A percentile compares a stretch with the other conserved stretches of the same genome.
phyloP scores from a whole-genome alignment of 495 filamentous ascomycete genomes.

The Aspergillus campestris region DNA sequence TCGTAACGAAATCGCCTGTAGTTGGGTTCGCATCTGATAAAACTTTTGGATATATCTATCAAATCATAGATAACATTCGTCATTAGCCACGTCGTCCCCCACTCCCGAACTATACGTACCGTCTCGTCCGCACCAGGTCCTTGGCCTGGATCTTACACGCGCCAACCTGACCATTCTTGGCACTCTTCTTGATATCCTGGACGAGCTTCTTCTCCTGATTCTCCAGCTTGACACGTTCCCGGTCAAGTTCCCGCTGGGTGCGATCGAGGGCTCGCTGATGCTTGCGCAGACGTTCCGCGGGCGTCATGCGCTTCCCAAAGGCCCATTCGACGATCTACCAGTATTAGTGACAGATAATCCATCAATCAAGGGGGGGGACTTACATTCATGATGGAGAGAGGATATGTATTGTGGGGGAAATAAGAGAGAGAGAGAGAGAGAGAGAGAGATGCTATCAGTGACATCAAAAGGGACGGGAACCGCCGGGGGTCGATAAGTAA shows the following conservation, averaged over 20 bases:
- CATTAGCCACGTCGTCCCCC: background rate
- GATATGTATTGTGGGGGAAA: too few species aligned
- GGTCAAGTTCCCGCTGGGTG: conserved; percentile 90
- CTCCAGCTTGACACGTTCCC: conserved; percentile 88
- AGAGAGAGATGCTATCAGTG: too few species aligned
- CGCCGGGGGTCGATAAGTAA: too few species aligned
- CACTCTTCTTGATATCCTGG: conserved; percentile 91
- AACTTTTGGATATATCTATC: conserved; percentile 92
- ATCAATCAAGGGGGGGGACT: conserved; percentile 16
- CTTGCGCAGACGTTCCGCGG: conserved; percentile 90
- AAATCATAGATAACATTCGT: background rate
- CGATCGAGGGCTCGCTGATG: conserved; percentile 95
- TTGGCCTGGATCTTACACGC: conserved; percentile 97
- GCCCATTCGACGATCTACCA: conserved; percentile 91
- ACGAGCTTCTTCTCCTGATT: conserved; percentile 98
- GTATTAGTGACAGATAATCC: too few species aligned
- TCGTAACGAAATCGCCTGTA: conserved; percentile 89
- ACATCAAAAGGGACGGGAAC: too few species aligned
- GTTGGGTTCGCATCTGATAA: conserved; percentile 92
- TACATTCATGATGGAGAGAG: too few species aligned
- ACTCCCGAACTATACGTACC: conserved; percentile 37
- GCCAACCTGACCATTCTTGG: conserved; percentile 93
- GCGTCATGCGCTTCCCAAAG: conserved; percentile 97
- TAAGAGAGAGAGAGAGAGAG: too few species aligned
- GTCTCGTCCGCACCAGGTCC: conserved; percentile 84